Conservation (phyloP, 116 monocot genomes). For the Cymodocea nodosa region DNA sequence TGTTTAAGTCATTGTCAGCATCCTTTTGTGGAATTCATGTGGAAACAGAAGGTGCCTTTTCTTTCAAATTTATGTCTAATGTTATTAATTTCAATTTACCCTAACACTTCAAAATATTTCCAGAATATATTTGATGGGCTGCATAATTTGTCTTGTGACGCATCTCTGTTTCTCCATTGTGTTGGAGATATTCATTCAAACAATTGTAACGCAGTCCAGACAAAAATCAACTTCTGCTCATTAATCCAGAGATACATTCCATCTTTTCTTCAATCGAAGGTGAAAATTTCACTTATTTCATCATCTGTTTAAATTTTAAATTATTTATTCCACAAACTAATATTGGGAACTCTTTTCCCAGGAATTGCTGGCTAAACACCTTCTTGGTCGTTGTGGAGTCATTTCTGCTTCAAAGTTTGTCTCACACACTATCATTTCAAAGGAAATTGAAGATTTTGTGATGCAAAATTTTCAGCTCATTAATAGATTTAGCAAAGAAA, state of each 20-base stretch:
- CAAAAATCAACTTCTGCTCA: constrained; percentile 22
- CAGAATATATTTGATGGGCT: constrained; percentile 65
- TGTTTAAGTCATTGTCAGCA: constrained; percentile 29
- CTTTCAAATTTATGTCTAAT: not conserved
- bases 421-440: constrained; percentile 27
- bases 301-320: not conserved
- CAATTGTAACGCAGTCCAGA: constrained; percentile 22
- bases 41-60: constrained; percentile 57
- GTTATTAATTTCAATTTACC: not conserved
- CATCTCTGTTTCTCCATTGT: constrained; percentile 26
- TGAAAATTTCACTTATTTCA: constrained; percentile 8
- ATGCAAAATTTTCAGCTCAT: constrained; percentile 34
- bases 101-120: constrained; percentile 7
- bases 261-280: constrained; percentile 59
- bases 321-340: constrained; percentile 4
- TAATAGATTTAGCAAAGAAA: constrained; percentile 20
- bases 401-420: constrained; percentile 10
- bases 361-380: constrained; percentile 50
- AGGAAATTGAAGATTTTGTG: constrained; percentile 42
- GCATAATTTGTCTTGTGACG: constrained; percentile 44
- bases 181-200: constrained; percentile 35
- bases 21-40: constrained; percentile 42
- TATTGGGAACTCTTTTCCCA: constrained; percentile 18
- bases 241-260: constrained; percentile 34
- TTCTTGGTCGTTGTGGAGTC: constrained; percentile 23